phyloP scores from a whole-genome alignment of 371 early-diverging fungal genomes.

The Conidiobolus incongruus region DNA sequence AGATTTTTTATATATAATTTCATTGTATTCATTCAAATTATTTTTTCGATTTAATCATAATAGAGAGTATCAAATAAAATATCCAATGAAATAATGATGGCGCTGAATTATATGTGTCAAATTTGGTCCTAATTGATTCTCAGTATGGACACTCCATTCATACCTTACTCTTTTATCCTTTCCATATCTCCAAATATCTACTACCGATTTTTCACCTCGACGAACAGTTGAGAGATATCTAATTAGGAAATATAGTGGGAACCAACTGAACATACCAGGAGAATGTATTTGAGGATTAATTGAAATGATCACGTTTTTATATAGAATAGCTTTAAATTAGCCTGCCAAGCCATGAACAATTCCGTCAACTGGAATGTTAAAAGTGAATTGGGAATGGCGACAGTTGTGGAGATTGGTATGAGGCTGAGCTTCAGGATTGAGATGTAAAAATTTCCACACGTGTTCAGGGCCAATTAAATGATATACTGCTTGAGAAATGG shows the following conservation, averaged over 20 bases:
- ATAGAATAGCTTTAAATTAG: conserved; percentile 77
- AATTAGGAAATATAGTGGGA: conserved; percentile 86
- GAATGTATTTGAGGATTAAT: conserved; percentile 72
- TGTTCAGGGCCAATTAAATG: conserved; percentile 38
- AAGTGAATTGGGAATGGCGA: conserved; percentile 25
- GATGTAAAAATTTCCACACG: conserved; percentile 70
- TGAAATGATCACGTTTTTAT: conserved; percentile 58
- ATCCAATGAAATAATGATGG: no score
- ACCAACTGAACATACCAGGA: conserved; percentile 89
- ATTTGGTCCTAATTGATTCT: no score
- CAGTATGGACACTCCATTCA: no score
- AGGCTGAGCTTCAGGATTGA: conserved; percentile 18
- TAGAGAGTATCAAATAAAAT: no score
- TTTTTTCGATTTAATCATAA: no score
- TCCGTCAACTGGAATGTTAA: conserved; percentile 24
- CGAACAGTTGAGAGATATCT: conserved; percentile 46
- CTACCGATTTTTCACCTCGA: conserved; percentile 21
- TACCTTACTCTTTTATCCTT: conserved; percentile 74
- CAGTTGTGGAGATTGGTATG: conserved; percentile 45
- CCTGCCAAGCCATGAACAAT: conserved; percentile 85
- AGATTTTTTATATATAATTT: no score
- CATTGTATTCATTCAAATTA: no score
- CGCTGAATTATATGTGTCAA: no score
- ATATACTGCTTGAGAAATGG: conserved; percentile 55
- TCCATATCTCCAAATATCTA: conserved; percentile 71